Conservation (phyloP, 257 asterid species). For the Lantana camara region DNA sequence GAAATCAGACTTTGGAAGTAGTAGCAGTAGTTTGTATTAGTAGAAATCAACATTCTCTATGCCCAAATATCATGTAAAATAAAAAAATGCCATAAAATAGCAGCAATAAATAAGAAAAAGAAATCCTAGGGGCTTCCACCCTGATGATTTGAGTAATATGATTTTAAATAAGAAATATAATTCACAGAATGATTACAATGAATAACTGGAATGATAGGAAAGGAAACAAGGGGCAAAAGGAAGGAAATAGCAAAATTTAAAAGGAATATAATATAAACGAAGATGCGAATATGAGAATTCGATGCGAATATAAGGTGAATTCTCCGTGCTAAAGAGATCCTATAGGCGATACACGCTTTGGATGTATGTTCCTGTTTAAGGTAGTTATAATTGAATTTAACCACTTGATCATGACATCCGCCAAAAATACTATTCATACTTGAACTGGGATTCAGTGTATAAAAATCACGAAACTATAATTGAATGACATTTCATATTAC, state of each 20-base stretch:
- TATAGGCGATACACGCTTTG: background rate
- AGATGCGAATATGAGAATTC: too few species aligned
- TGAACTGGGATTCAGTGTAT: background rate
- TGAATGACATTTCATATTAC: slow-evolving; percentile 1
- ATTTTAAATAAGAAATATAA: slow-evolving; percentile 10
- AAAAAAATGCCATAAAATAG: background rate
- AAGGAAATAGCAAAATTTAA: background rate
- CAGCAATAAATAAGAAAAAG: background rate
- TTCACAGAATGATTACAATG: background rate
- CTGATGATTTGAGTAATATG: background rate
- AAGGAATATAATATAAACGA: background rate
- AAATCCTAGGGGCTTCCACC: background rate
- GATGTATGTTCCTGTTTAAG: background rate
- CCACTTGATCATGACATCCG: too few species aligned
- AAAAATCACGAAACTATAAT: slow-evolving; percentile 12
- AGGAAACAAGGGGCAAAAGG: background rate
- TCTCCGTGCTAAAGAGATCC: background rate
- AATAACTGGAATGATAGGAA: slow-evolving; percentile 8
- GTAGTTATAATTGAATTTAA: background rate
- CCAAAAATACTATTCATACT: background rate
- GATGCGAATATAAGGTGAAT: background rate
- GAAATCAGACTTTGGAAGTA: slow-evolving; percentile 13
- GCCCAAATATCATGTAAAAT: slow-evolving; percentile 11
- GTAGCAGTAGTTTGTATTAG: background rate
- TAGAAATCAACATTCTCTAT: slow-evolving; percentile 13